A percentile compares a stretch with the other conserved stretches of the same genome.
These are phyloP conservation scores for Allium sativum DNA, from an alignment of 106 monocot species.

Conservation along the genomic window DNA sequence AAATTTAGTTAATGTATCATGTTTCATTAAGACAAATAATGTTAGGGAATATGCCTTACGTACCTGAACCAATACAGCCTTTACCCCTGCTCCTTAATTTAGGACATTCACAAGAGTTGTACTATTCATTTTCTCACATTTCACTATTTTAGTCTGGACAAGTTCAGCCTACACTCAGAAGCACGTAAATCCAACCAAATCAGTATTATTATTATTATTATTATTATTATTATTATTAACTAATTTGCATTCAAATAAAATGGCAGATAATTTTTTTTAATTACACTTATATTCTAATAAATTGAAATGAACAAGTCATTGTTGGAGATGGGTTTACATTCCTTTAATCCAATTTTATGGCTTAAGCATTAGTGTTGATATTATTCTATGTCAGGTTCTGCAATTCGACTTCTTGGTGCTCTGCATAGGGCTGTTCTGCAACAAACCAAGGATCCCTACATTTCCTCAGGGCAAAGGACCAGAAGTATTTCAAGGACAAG, in stretches of 20 bases:
- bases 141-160: too few relatives aligned
- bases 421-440: slow-evolving; percentile 46
- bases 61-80: too few relatives aligned
- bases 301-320: neutral
- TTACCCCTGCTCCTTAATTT: too few relatives aligned
- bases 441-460: slow-evolving; percentile 33
- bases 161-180: too few relatives aligned
- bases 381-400: slow-evolving; percentile 19
- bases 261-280: neutral
- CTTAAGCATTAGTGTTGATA: too few relatives aligned
- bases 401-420: slow-evolving; percentile 40
- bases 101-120: too few relatives aligned
- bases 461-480: slow-evolving; percentile 44
- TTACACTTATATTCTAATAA: neutral
- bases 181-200: too few relatives aligned
- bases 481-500: slow-evolving; percentile 39
- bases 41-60: too few relatives aligned
- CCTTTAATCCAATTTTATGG: neutral
- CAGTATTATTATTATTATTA: too few relatives aligned
- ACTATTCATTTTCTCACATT: too few relatives aligned
- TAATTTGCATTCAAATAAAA: neutral
- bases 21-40: too few relatives aligned
- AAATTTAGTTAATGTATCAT: too few relatives aligned
- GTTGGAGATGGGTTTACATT: neutral
- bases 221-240: neutral